Conservation (phyloP, 805 yeast genomes). For the Barnettozyma californica region DNA sequence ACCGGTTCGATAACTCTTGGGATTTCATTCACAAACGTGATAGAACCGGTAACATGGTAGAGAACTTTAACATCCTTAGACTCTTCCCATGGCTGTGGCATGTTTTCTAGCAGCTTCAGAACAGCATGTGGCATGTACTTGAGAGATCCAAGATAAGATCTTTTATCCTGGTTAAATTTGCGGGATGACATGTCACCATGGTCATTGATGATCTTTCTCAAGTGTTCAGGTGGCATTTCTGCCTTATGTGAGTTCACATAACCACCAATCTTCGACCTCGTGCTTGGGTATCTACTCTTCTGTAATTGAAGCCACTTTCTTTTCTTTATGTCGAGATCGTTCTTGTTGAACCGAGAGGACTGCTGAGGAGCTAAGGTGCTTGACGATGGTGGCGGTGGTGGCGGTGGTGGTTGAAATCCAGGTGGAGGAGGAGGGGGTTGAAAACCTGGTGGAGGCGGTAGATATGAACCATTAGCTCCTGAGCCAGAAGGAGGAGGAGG, state of each 20-base stretch:
- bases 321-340: slow-evolving; percentile 38
- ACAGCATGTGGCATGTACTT: slow-evolving; percentile 96
- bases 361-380: slow-evolving; percentile 16
- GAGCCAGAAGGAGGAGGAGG: slow-evolving; percentile 24
- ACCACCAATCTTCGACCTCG: slow-evolving; percentile 32
- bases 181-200: slow-evolving; percentile 83
- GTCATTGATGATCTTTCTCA: slow-evolving; percentile 74
- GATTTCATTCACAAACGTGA: slow-evolving; percentile 87
- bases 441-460: slow-evolving; percentile 24
- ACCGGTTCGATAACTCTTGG: slow-evolving; percentile 92
- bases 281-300: slow-evolving; percentile 45
- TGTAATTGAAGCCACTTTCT: slow-evolving; percentile 61
- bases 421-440: slow-evolving; percentile 26
- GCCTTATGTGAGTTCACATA: slow-evolving; percentile 56
- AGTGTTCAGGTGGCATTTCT: slow-evolving; percentile 91
- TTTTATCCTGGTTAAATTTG: slow-evolving; percentile 75
- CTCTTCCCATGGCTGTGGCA: slow-evolving; percentile 99
- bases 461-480: slow-evolving; percentile 14
- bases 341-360: slow-evolving; percentile 15
- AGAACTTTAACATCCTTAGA: slow-evolving; percentile 79
- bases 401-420: slow-evolving; percentile 24
- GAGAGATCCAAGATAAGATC: slow-evolving; percentile 83
- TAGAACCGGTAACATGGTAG: slow-evolving; percentile 90
- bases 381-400: slow-evolving; percentile 32
- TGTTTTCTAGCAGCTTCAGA: slow-evolving; percentile 80